Conservation (phyloP, 139 green algal genomes). For the Chlorella sorokiniana region DNA sequence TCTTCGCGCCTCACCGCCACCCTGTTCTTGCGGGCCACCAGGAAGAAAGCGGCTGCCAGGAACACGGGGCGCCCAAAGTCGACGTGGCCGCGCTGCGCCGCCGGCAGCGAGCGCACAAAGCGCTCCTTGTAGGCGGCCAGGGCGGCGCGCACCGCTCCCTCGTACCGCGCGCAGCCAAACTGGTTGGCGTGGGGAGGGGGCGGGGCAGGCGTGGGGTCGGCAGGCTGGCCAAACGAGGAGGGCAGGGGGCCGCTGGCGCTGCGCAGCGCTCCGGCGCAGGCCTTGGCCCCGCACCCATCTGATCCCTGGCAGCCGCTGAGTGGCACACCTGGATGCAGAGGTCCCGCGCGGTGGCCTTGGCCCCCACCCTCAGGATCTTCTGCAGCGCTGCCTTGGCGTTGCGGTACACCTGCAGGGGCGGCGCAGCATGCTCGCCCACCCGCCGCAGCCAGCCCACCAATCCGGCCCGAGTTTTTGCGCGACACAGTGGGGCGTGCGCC, state of each 20-base stretch:
- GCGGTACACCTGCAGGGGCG: constrained; percentile 33
- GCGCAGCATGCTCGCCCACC: too few relatives aligned
- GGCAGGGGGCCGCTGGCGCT: neutral
- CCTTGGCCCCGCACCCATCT: too few relatives aligned
- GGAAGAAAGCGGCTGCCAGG: constrained; percentile 33
- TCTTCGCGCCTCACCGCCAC: neutral
- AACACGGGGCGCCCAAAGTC: constrained; percentile 28
- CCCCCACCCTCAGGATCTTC: constrained; percentile 27
- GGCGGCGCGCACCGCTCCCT: neutral
- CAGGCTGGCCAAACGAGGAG: too few relatives aligned
- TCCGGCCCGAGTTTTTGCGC: too few relatives aligned
- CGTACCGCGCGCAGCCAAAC: constrained; percentile 38
- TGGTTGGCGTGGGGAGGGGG: neutral
- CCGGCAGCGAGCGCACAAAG: neutral
- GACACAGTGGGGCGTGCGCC: too few relatives aligned
- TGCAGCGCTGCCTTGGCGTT: constrained; percentile 26
- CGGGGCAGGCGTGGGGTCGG: too few relatives aligned
- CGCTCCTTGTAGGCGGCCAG: constrained; percentile 38
- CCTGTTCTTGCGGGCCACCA: constrained; percentile 39
- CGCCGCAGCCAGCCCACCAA: too few relatives aligned
- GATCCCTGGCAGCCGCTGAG: too few relatives aligned
- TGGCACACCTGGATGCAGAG: constrained; percentile 39
- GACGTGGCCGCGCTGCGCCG: constrained; percentile 3
- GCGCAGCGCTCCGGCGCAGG: too few relatives aligned
- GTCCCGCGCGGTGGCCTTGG: constrained; percentile 23